These are phyloP conservation scores for Candida michaelii DNA, from an alignment of 805 yeast species.

Conservation along the genomic window DNA sequence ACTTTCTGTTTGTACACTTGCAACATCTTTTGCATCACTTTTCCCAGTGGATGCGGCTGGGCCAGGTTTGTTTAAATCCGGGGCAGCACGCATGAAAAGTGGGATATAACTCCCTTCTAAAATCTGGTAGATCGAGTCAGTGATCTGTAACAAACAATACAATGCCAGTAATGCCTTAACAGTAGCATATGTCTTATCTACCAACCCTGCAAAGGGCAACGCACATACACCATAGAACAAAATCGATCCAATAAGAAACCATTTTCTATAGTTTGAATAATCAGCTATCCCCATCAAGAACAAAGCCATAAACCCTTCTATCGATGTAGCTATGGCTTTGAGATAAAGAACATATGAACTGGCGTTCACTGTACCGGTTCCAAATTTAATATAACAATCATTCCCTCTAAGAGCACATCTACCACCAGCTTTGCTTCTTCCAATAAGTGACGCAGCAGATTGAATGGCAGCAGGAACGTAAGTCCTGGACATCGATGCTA, in stretches of 20 bases:
- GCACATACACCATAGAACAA: constrained; percentile 32
- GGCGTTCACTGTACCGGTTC: constrained; percentile 31
- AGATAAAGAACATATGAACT: constrained; percentile 39
- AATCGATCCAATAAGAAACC: constrained; percentile 31
- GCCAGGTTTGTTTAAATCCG: neutral
- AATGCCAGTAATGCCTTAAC: constrained; percentile 28
- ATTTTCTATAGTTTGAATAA: constrained; percentile 35
- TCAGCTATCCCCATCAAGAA: constrained; percentile 42
- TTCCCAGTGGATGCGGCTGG: no score
- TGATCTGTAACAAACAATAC: constrained; percentile 29
- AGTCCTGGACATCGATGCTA: constrained; percentile 39
- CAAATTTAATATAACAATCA: constrained; percentile 39
- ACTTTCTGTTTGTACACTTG: no score
- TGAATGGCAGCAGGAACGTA: constrained; percentile 43
- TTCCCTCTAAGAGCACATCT: constrained; percentile 29
- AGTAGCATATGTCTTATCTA: constrained; percentile 17
- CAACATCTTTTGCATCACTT: no score
- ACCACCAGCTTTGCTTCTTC: constrained; percentile 23
- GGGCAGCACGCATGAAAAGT: constrained; percentile 35
- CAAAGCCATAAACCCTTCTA: constrained; percentile 38
- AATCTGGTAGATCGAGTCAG: constrained; percentile 33
- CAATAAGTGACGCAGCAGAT: constrained; percentile 32
- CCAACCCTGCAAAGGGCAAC: constrained; percentile 35
- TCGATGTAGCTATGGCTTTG: constrained; percentile 35
- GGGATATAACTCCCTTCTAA: constrained; percentile 43